Evolutionary conservation across 805 yeast species (phyloP).

Genomic region (Candida jianshihensis): DNA sequence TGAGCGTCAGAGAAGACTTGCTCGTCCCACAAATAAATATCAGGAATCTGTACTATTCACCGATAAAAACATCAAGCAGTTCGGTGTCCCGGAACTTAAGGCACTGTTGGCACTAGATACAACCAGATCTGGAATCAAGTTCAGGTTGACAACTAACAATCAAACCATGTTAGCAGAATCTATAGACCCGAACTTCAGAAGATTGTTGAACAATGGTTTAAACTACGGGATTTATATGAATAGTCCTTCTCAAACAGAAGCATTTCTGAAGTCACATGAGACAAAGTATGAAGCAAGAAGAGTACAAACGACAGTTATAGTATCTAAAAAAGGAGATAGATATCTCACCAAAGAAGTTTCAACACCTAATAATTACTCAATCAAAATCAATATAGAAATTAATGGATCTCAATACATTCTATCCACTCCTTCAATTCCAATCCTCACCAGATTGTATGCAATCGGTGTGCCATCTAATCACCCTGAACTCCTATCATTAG

Average conservation of each 20-base stretch:
- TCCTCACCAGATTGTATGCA: conserved; percentile 10
- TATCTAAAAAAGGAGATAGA: background rate
- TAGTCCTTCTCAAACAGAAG: conserved; percentile 3
- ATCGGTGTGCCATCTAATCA: conserved; percentile 16
- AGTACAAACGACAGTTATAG: background rate
- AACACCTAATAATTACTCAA: conserved; percentile 1
- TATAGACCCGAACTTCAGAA: conserved; percentile 10
- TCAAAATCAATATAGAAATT: conserved; percentile 5
- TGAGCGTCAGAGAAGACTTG: background rate
- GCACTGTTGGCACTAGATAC: conserved; percentile 9
- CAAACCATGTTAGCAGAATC: conserved; percentile 1
- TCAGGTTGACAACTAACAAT: conserved; percentile 13
- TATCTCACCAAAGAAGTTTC: background rate
- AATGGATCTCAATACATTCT: too few species aligned
- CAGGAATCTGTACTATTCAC: conserved; percentile 7
- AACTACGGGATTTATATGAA: conserved; percentile 14
- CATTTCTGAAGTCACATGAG: background rate
- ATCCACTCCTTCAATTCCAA: conserved; percentile 10
- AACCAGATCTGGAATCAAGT: conserved; percentile 3
- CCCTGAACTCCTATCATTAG: conserved; percentile 2
- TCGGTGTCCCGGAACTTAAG: conserved; percentile 13
- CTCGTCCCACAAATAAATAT: background rate
- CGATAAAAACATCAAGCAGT: conserved; percentile 10
- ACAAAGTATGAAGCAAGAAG: background rate
- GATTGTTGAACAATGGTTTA: conserved; percentile 16